A percentile compares a stretch with the other conserved stretches of the same genome.
phyloP scores from a whole-genome alignment of 2,329 filamentous ascomycete genomes.

The Fusarium sp. region DNA sequence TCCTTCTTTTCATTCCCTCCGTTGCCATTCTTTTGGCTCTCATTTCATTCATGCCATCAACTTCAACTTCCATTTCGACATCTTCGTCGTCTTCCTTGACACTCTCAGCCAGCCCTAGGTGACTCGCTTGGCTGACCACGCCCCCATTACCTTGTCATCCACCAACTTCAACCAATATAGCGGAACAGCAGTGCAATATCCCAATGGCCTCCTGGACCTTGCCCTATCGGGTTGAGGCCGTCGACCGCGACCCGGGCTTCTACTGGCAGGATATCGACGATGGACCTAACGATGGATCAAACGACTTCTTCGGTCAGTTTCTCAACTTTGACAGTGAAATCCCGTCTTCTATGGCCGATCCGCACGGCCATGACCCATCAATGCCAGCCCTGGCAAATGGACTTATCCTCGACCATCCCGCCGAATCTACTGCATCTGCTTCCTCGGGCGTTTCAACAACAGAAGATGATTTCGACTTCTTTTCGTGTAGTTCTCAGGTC shows the following conservation, averaged over 20 bases:
- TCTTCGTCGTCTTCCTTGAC: slow-evolving; percentile 34
- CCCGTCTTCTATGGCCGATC: slow-evolving; percentile 40
- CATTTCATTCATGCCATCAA: slow-evolving; percentile 39
- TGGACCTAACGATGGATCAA: slow-evolving; percentile 47
- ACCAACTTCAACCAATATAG: slow-evolving; percentile 18
- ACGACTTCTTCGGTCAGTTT: slow-evolving; percentile 56
- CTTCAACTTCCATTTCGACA: slow-evolving; percentile 37
- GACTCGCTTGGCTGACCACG: slow-evolving; percentile 39
- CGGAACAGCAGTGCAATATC: slow-evolving; percentile 23
- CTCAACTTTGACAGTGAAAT: slow-evolving; percentile 54
- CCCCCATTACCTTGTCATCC: slow-evolving; percentile 25
- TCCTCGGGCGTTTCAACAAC: slow-evolving; percentile 55
- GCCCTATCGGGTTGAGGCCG: slow-evolving; percentile 52
- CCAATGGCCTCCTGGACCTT: slow-evolving; percentile 56
- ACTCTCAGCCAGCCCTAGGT: slow-evolving; percentile 39
- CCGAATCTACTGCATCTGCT: slow-evolving; percentile 52
- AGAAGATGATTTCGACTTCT: slow-evolving; percentile 55
- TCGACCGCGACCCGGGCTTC: slow-evolving; percentile 54
- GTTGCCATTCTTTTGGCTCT: slow-evolving; percentile 38
- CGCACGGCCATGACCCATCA: slow-evolving; percentile 40
- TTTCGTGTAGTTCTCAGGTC: slow-evolving; percentile 53
- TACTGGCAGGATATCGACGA: slow-evolving; percentile 54
- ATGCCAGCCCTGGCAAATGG: slow-evolving; percentile 48
- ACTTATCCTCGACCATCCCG: slow-evolving; percentile 49
- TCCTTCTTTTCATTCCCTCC: slow-evolving; percentile 40